A percentile compares a stretch with the other conserved stretches of the same genome.
Evolutionary conservation across 2,329 filamentous ascomycete genomes (phyloP).

Genomic region (Trichothecium sympodiale): DNA sequence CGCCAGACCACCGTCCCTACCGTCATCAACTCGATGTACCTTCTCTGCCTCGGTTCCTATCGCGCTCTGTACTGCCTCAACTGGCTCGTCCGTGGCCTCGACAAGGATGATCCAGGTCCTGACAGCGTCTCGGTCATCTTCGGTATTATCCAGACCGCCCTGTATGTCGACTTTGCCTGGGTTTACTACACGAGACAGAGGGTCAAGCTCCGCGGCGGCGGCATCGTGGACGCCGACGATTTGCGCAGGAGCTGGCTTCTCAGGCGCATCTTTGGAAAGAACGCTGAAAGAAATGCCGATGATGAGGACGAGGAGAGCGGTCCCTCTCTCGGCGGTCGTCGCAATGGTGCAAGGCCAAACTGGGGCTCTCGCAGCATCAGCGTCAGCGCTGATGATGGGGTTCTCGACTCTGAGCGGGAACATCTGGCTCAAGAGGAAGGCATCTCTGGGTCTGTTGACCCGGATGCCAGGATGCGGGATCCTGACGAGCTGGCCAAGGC

Average conservation of each 20-base stretch:
- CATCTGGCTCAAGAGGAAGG: slow-evolving; percentile 33
- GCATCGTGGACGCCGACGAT: slow-evolving; percentile 84
- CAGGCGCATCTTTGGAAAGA: slow-evolving; percentile 59
- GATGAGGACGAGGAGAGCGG: slow-evolving; percentile 48
- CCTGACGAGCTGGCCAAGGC: slow-evolving; percentile 53
- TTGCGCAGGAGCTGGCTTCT: slow-evolving; percentile 77
- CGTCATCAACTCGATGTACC: slow-evolving; percentile 94
- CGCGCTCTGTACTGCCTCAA: slow-evolving; percentile 83
- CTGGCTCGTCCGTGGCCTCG: slow-evolving; percentile 65
- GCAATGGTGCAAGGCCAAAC: slow-evolving; percentile 30
- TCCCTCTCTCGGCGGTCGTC: slow-evolving; percentile 30
- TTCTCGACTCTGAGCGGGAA: slow-evolving; percentile 38
- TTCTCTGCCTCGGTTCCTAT: slow-evolving; percentile 77
- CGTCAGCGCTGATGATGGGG: slow-evolving; percentile 52
- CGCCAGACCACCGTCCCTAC: slow-evolving; percentile 93
- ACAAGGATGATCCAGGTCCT: slow-evolving; percentile 45
- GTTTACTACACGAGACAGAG: slow-evolving; percentile 90
- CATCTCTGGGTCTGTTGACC: slow-evolving; percentile 35
- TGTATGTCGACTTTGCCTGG: slow-evolving; percentile 93
- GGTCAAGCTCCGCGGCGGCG: slow-evolving; percentile 80
- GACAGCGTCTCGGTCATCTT: slow-evolving; percentile 73
- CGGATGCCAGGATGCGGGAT: slow-evolving; percentile 55
- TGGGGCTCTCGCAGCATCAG: slow-evolving; percentile 58
- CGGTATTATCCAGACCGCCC: slow-evolving; percentile 75
- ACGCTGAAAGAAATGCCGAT: slow-evolving; percentile 21